Base-by-base conservation (phyloP, 306 rosid species). In the Cucurbita maxima region DNA sequence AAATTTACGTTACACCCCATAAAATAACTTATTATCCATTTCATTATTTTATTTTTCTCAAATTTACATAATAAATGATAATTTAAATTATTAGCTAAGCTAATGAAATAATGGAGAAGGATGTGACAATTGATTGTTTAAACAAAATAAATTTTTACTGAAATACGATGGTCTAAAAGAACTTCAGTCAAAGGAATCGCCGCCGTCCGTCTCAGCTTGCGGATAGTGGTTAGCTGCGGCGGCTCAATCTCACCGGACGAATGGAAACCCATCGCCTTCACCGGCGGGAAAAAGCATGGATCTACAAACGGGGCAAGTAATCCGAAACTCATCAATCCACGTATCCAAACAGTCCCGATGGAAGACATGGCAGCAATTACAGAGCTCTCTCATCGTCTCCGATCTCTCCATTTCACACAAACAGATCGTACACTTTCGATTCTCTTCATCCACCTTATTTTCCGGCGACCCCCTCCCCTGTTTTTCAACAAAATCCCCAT, bases 271-370 rank as follows among this genome's bases (percentile, higher is more conserved):
- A 2, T 41, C 6, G 9, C 13, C 50, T 1, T 48, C 1, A 4
- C 37, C 25, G 36, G 58, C n/a, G 4, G 76, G 58, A 7, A 79
- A 55, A 40, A 83, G 18, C 69, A 79, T 15, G 7, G 81, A 40
- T 80, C 86, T 77, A 63, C 86, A 83, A 38, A 83, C 34, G 57
- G 78, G 83, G 75, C 86, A 83, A 37, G 63, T 62, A 20, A 83
- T 51, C 8, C 58, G 80, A 58, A 70, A 59, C 38, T 77, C 78
- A 14, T 75, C 74, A 0, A 80, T 71, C 86, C 86, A 83, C 37
- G 53, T 5, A 44, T 80, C 82, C 25, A 77, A 69, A 52, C 84
- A 83, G 19, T 71, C 66, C 38, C 30, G 57, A 40, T 80, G 86
- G 16, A 79, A 83, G 6, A 83, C 79, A 63, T 83, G 83, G 3